Evolutionary conservation across 2,329 filamentous ascomycete genomes (phyloP), one percentile per base, ranked within the genome.

Genomic region (Arthrobotrys musiformis): DNA sequence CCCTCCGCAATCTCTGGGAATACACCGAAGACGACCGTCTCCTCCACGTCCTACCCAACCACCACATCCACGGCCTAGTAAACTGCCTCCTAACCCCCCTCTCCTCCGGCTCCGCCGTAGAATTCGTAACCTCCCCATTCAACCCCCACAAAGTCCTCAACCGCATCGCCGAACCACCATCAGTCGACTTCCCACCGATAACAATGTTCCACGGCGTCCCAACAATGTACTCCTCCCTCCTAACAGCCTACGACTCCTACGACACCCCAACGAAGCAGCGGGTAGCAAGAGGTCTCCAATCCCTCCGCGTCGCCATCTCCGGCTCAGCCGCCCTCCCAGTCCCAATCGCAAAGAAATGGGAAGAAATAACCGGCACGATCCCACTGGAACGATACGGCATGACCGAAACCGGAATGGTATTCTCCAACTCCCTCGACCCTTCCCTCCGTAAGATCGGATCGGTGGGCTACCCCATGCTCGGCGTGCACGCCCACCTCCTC

Each of bases 401-500:
- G 95, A 99, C 95, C 1, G 95, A 99, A 85, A 93, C 98, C 0
- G 95, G 95, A 81, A 99, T 99, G 95, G 94, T 94, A 0, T 88
- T 99, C 17, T 68, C 22, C 94, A 92, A 79, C 42, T 84, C 84
- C 7, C 79, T 86, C 97, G 4, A 87, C 90, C 79, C 89, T 88
- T 69, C 83, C 13, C 92, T 96, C 82, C 92, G 95, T 63, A 90
- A 97, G 7, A 93, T 97, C 81, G 94, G 92, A 42, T 92, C 90
- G 73, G 95, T 99, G 22, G 95, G 95, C 76, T 98, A 94, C 94
- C 93, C 95, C 0, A 85, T 99, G 0, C 94, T 94, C 0, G 89
- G 87, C 1, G 95, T 99, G 0, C 89, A 97, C 84, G 93, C 89
- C 0, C 90, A 94, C 2, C 17, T 77, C 1, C 0, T 77, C 8